Conservation (phyloP, 2,329 filamentous ascomycete genomes). For the Phyllosticta ampelicida region DNA sequence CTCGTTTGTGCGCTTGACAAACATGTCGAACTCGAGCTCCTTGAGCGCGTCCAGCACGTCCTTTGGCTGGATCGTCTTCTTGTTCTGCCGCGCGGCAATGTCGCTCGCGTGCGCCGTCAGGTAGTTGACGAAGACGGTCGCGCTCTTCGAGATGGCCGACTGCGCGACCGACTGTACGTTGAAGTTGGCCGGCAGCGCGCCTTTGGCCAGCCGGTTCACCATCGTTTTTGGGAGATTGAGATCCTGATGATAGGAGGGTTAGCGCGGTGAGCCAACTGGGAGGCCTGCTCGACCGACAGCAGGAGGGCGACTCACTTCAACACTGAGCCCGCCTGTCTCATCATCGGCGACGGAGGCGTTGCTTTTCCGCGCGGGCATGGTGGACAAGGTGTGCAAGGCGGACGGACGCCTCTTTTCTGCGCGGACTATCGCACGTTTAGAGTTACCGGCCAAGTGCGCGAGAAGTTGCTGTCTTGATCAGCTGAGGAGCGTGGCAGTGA, state of each 20-base stretch:
- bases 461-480: neutral
- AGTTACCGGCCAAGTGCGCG: too few relatives aligned
- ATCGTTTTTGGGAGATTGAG: constrained; percentile 71
- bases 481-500: neutral
- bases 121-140: constrained; percentile 76
- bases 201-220: constrained; percentile 68
- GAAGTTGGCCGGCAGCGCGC: constrained; percentile 67
- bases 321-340: constrained; percentile 31
- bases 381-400: neutral
- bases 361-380: constrained; percentile 39
- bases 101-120: constrained; percentile 65
- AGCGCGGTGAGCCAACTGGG: too few relatives aligned
- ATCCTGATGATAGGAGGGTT: constrained; percentile 42
- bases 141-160: constrained; percentile 67
- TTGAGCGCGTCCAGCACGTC: constrained; percentile 69
- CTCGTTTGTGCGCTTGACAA: constrained; percentile 59
- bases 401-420: too few relatives aligned
- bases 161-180: constrained; percentile 77
- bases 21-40: constrained; percentile 64
- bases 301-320: constrained; percentile 29
- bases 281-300: too few relatives aligned
- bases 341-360: constrained; percentile 33
- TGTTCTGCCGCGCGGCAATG: constrained; percentile 52
- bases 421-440: too few relatives aligned
- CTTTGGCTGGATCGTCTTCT: constrained; percentile 66